Conservation (phyloP, 257 asterid species). For the Asclepias syriaca region DNA sequence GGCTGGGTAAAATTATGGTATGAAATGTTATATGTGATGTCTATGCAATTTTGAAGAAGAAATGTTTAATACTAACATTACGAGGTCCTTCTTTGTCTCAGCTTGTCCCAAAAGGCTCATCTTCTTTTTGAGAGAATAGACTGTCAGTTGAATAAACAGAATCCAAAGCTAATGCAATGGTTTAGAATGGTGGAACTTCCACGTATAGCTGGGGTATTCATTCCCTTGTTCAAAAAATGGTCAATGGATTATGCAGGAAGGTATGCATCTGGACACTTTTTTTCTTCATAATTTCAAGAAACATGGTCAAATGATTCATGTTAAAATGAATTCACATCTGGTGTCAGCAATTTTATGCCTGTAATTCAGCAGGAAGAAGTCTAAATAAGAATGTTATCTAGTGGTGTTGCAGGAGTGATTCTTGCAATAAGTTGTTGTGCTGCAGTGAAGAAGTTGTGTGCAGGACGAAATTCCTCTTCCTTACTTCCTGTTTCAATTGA, state of each 20-base stretch:
- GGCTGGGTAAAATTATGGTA: background rate
- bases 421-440: slow-evolving; percentile 69
- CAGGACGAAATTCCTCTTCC: slow-evolving; percentile 39
- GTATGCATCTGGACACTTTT: slow-evolving; percentile 25
- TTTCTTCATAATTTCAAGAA: background rate
- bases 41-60: background rate
- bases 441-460: slow-evolving; percentile 48
- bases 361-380: slow-evolving; percentile 11
- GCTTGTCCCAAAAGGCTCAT: slow-evolving; percentile 48
- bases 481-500: slow-evolving; percentile 32
- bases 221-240: slow-evolving; percentile 81
- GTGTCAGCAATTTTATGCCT: background rate
- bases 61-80: background rate
- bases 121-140: slow-evolving; percentile 49
- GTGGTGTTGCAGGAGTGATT: slow-evolving; percentile 84
- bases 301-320: background rate
- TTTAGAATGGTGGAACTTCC: slow-evolving; percentile 63
- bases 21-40: background rate
- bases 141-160: slow-evolving; percentile 43
- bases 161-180: slow-evolving; percentile 58
- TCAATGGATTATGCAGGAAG: slow-evolving; percentile 79
- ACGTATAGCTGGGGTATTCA: slow-evolving; percentile 44
- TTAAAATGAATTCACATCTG: background rate
- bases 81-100: slow-evolving; percentile 28
- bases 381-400: slow-evolving; percentile 37